A percentile compares a stretch with the other conserved stretches of the same genome.
Conservation (phyloP, 441 rosid genomes). For the Corymbia calophylla region DNA sequence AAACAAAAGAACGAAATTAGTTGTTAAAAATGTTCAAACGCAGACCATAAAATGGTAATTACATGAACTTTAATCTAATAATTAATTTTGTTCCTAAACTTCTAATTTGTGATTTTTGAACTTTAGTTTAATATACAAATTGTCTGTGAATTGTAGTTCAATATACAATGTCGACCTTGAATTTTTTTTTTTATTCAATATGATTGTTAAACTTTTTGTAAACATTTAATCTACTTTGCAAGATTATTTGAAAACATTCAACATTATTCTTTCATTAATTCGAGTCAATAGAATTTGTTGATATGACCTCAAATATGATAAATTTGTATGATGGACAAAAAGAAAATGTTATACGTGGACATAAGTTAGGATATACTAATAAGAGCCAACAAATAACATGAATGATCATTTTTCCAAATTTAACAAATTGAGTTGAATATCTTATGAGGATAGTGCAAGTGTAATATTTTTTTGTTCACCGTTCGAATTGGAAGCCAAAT, state of each 20-base stretch:
- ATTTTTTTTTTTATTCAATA: background rate
- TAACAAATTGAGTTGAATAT: background rate
- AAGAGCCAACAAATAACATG: background rate
- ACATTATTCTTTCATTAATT: background rate
- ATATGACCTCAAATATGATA: background rate
- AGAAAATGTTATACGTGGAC: background rate
- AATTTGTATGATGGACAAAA: background rate
- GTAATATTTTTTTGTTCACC: background rate
- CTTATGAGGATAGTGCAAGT: background rate
- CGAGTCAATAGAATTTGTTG: background rate
- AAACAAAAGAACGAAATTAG: too few relatives aligned
- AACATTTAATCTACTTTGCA: background rate
- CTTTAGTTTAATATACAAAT: background rate
- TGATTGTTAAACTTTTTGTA: background rate
- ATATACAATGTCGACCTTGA: accelerated
- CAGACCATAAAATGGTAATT: too few relatives aligned
- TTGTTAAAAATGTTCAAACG: too few relatives aligned
- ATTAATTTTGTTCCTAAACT: too few relatives aligned
- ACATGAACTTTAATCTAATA: background rate
- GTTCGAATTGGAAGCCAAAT: background rate
- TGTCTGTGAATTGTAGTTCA: background rate
- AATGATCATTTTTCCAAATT: background rate
- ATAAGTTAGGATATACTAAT: background rate
- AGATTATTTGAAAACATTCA: background rate
- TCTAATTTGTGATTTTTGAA: background rate